Evolutionary conservation across 2,329 filamentous ascomycete genomes (phyloP).

Genomic region (Nothopassalora personata): DNA sequence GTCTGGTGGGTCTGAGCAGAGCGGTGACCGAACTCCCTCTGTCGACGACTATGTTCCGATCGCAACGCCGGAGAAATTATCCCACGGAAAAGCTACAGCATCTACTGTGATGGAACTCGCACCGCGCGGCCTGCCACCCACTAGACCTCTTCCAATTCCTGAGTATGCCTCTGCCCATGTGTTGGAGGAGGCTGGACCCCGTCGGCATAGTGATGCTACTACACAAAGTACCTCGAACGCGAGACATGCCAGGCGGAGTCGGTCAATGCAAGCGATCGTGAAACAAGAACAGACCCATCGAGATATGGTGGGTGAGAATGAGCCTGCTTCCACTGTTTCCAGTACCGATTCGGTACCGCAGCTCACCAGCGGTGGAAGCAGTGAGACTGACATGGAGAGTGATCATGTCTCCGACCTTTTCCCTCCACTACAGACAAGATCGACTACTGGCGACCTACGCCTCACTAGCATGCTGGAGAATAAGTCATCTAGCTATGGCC

Average conservation of each 20-base stretch:
- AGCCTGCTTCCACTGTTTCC: neutral
- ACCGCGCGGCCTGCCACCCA: neutral
- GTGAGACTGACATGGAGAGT: neutral
- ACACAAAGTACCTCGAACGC: neutral
- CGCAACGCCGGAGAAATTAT: neutral
- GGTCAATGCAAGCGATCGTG: neutral
- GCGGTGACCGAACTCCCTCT: neutral
- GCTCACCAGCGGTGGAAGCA: neutral
- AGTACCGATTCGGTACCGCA: neutral
- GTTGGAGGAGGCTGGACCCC: neutral
- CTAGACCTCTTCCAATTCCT: neutral
- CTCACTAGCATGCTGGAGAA: slow-evolving; percentile 3
- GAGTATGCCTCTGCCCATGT: neutral
- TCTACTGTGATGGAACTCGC: neutral
- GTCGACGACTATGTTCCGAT: neutral
- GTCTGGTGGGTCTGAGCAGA: slow-evolving; percentile 4
- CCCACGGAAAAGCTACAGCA: neutral
- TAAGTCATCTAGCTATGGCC: neutral
- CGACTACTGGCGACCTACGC: slow-evolving; percentile 3
- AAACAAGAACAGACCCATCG: neutral
- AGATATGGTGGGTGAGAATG: neutral
- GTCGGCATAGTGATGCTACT: neutral
- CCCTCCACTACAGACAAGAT: neutral
- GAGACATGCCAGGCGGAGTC: neutral
- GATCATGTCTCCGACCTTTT: neutral